Percentiles rank a stretch among this genome's conserved stretches.
Conservation (phyloP, 78 protist species). For the Monocercomonoides exilis region DNA sequence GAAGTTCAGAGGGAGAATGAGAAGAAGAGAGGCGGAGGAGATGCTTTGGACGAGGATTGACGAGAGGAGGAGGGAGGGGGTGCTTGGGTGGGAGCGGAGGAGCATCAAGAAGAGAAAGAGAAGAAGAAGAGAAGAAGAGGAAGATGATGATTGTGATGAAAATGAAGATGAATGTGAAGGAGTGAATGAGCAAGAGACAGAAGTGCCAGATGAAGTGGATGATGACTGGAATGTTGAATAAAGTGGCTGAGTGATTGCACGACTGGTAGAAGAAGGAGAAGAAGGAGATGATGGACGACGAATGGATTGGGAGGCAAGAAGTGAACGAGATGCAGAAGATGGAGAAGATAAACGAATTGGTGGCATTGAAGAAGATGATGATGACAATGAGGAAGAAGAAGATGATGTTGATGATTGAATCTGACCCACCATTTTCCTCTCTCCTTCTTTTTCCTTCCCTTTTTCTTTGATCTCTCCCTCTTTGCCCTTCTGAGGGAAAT, state of each 20-base stretch:
- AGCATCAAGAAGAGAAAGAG: background rate
- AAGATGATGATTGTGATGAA: background rate
- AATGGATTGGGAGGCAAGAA: too few relatives aligned
- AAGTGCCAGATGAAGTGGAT: background rate
- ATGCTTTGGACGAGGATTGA: background rate
- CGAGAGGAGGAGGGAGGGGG: background rate
- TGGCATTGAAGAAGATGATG: too few relatives aligned
- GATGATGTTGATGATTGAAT: too few relatives aligned
- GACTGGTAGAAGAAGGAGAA: background rate
- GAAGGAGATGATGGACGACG: too few relatives aligned
- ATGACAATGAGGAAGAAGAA: too few relatives aligned
- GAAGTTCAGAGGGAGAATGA: background rate
- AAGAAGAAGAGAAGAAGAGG: background rate
- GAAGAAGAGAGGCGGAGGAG: background rate
- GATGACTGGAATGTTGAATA: background rate
- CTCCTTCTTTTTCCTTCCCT: too few relatives aligned
- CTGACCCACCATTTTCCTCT: too few relatives aligned
- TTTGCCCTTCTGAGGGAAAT: too few relatives aligned
- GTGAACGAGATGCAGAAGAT: too few relatives aligned
- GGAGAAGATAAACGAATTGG: too few relatives aligned
- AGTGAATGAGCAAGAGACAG: background rate
- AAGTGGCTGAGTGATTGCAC: background rate
- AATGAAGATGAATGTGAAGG: background rate
- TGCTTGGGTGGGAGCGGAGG: background rate
- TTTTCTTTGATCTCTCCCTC: too few relatives aligned